Conservation (phyloP, 495 filamentous ascomycete species). For the Aspergillus haitiensis region DNA sequence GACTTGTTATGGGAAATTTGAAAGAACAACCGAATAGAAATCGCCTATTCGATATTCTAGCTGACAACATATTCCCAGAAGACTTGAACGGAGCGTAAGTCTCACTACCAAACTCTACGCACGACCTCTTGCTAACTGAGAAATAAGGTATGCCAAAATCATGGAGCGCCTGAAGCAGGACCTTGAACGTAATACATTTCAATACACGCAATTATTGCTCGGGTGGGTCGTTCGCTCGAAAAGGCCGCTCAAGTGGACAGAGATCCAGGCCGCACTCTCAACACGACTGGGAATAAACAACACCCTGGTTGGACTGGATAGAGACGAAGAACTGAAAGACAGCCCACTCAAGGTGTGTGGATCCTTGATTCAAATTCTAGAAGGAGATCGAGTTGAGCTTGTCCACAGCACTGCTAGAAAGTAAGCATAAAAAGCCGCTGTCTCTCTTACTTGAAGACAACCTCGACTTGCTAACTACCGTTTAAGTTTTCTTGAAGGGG, state of each 20-base stretch:
- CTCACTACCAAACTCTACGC: too few relatives aligned
- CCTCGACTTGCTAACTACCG: not conserved
- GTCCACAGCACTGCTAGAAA: slow-evolving; percentile 17
- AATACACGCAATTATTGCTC: slow-evolving; percentile 12
- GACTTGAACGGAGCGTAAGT: slow-evolving; percentile 7
- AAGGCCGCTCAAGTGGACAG: slow-evolving; percentile 14
- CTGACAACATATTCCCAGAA: not conserved
- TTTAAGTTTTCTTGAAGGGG: not conserved
- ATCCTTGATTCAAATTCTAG: slow-evolving; percentile 15
- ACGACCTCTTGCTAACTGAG: not conserved
- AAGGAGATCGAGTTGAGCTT: slow-evolving; percentile 17
- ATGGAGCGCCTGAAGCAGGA: slow-evolving; percentile 14
- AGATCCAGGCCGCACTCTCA: slow-evolving; percentile 9
- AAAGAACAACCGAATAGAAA: not conserved
- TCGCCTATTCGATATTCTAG: not conserved
- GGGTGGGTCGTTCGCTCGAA: slow-evolving; percentile 17
- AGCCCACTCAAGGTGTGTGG: slow-evolving; percentile 10
- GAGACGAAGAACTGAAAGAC: slow-evolving; percentile 1
- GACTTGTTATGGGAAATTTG: slow-evolving; percentile 14
- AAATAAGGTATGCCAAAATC: slow-evolving; percentile 13
- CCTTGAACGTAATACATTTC: not conserved
- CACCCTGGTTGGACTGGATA: not conserved
- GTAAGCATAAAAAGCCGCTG: not conserved
- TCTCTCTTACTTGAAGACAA: not conserved
- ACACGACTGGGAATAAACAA: not conserved